A percentile compares a stretch with the other conserved stretches of the same genome.
Evolutionary conservation across 306 rosid genomes (phyloP).

Genomic region (Dicorynia guianensis): DNA sequence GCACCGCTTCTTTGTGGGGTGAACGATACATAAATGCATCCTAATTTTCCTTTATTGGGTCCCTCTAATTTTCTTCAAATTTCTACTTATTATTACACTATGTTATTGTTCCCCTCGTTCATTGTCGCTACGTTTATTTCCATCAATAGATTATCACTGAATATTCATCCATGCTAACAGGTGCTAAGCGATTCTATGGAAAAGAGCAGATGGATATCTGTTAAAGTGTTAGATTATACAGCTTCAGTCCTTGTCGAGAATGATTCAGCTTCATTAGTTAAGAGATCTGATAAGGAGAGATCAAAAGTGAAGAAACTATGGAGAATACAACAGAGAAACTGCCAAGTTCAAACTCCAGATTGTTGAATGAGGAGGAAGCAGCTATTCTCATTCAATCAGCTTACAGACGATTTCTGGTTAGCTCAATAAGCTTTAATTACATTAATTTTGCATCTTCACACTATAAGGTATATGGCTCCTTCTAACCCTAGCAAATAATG

Average conservation of each 20-base stretch:
- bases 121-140: background rate
- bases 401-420: conserved; percentile 75
- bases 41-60: too few relatives aligned
- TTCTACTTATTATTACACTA: too few relatives aligned
- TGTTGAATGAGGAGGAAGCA: conserved; percentile 66
- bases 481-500: background rate
- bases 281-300: too few relatives aligned
- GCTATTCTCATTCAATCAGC: conserved; percentile 80
- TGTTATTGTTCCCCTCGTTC: background rate
- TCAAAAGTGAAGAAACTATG: conserved; percentile 59
- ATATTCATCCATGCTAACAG: conserved; percentile 44
- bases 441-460: conserved; percentile 29
- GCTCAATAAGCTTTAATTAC: conserved; percentile 30
- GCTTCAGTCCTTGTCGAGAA: conserved; percentile 75
- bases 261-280: conserved; percentile 67
- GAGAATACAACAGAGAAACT: conserved; percentile 45
- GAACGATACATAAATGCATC: too few relatives aligned
- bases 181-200: conserved; percentile 59
- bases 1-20: conserved; percentile 53
- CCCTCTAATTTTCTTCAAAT: too few relatives aligned
- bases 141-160: conserved; percentile 37
- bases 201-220: conserved; percentile 76
- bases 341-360: conserved; percentile 32
- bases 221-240: conserved; percentile 59
- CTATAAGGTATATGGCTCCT: background rate